Percentiles rank a stretch among this genome's conserved stretches.
phyloP scores from a whole-genome alignment of 2,329 filamentous ascomycete genomes.

The Xylariomycetidae sp. region DNA sequence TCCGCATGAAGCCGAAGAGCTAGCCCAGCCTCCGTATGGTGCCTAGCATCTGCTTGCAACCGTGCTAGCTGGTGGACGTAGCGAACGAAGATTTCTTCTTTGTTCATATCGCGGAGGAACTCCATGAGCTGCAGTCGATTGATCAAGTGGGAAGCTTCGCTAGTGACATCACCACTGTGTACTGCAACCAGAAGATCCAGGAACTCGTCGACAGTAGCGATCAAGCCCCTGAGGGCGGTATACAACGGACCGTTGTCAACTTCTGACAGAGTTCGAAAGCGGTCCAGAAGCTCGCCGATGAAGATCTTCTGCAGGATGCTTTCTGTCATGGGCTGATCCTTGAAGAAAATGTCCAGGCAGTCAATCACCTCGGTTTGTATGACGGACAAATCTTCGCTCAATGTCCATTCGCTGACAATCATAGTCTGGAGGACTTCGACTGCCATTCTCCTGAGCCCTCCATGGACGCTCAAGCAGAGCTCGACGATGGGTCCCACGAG shows the following conservation, averaged over 20 bases:
- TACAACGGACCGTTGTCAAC: constrained; percentile 70
- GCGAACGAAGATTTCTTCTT: constrained; percentile 92
- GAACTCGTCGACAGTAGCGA: constrained; percentile 83
- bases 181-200: constrained; percentile 87
- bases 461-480: constrained; percentile 91
- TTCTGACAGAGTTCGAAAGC: constrained; percentile 68
- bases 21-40: constrained; percentile 82
- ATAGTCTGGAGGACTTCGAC: constrained; percentile 94
- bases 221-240: constrained; percentile 69
- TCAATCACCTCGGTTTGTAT: constrained; percentile 97
- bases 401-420: constrained; percentile 97
- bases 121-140: constrained; percentile 91
- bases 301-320: constrained; percentile 90
- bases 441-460: constrained; percentile 81
- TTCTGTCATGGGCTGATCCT: constrained; percentile 81
- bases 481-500: constrained; percentile 89
- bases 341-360: constrained; percentile 84
- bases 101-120: constrained; percentile 93
- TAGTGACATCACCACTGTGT: constrained; percentile 68
- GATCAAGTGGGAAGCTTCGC: constrained; percentile 77
- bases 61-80: constrained; percentile 89
- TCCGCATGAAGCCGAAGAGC: constrained; percentile 88
- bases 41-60: constrained; percentile 69
- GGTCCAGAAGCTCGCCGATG: constrained; percentile 74
- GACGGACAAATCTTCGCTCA: constrained; percentile 85